A percentile compares a stretch with the other conserved stretches of the same genome.
Conservation (phyloP, 768 basidiomycete genomes). For the Boletus coccyginus region DNA sequence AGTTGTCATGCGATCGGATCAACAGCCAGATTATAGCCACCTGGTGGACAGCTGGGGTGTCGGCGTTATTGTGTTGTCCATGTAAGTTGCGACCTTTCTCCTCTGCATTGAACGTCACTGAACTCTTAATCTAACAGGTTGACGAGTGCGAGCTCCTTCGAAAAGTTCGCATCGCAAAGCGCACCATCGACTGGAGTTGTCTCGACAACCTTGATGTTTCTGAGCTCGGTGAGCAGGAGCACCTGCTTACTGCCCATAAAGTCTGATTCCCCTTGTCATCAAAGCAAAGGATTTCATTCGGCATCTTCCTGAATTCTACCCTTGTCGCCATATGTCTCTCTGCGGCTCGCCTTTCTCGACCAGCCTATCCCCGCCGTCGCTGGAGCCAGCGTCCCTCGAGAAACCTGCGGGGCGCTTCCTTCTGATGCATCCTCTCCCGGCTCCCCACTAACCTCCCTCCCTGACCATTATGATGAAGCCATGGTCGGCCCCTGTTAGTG, state of each 20-base stretch:
- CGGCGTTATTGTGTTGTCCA: conserved; percentile 91
- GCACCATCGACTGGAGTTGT: conserved; percentile 59
- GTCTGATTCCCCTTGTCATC: conserved; percentile 31
- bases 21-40: conserved; percentile 72
- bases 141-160: conserved; percentile 75
- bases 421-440: conserved; percentile 11
- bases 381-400: not conserved
- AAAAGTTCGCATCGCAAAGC: conserved; percentile 54
- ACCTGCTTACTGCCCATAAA: not conserved
- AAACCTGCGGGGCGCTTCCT: conserved; percentile 1
- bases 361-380: not conserved
- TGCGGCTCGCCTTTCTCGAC: conserved; percentile 74
- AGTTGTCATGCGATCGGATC: conserved; percentile 64
- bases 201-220: conserved; percentile 43
- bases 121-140: conserved; percentile 47
- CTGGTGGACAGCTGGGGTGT: conserved; percentile 96
- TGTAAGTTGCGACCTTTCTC: conserved; percentile 47
- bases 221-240: conserved; percentile 41
- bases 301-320: conserved; percentile 62
- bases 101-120: not conserved
- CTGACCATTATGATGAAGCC: conserved; percentile 19
- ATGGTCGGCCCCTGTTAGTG: conserved; percentile 12
- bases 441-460: conserved; percentile 22
- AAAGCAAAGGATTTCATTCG: conserved; percentile 66
- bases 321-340: conserved; percentile 64